Conservation (phyloP, 2,329 filamentous ascomycete species). For the Rhinocladiella mackenziei region DNA sequence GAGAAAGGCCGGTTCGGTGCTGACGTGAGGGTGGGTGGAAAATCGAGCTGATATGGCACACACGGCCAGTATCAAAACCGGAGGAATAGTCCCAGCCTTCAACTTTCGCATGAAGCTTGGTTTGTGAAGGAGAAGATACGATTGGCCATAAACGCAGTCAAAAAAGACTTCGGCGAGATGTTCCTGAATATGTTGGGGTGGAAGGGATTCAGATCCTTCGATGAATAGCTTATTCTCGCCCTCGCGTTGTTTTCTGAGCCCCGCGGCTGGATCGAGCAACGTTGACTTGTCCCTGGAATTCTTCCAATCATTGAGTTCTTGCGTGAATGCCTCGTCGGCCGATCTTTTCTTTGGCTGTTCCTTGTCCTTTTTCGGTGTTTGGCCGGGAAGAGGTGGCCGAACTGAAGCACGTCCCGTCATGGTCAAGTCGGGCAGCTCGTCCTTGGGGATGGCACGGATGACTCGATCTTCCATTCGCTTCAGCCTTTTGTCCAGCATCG, state of each 20-base stretch:
- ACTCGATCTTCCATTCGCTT: conserved; percentile 98
- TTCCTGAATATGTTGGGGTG: conserved; percentile 81
- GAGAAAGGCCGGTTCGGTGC: conserved; percentile 72
- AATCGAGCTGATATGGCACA: conserved; percentile 95
- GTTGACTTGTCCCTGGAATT: conserved; percentile 44
- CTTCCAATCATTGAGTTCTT: conserved; percentile 78
- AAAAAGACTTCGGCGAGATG: conserved; percentile 94
- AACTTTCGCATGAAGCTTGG: conserved; percentile 88
- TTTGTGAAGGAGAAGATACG: conserved; percentile 91
- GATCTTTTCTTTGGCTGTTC: conserved; percentile 65
- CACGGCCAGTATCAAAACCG: conserved; percentile 86
- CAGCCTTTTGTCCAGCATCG: conserved; percentile 91
- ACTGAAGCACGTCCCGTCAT: conserved; percentile 75
- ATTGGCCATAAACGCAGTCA: conserved; percentile 90
- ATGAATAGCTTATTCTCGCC: conserved; percentile 71
- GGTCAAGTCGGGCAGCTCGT: conserved; percentile 66
- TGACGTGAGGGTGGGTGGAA: conserved; percentile 78
- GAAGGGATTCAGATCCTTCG: conserved; percentile 78
- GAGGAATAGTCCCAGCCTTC: conserved; percentile 74
- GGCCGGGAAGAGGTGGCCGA: conserved; percentile 67
- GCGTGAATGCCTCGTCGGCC: conserved; percentile 81
- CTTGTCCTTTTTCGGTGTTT: conserved; percentile 50
- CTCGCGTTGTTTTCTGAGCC: conserved; percentile 57
- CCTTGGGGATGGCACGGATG: conserved; percentile 88
- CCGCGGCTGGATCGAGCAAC: conserved; percentile 41